Conservation (phyloP, 139 green algal species). For the Coccomyxa sp. region DNA sequence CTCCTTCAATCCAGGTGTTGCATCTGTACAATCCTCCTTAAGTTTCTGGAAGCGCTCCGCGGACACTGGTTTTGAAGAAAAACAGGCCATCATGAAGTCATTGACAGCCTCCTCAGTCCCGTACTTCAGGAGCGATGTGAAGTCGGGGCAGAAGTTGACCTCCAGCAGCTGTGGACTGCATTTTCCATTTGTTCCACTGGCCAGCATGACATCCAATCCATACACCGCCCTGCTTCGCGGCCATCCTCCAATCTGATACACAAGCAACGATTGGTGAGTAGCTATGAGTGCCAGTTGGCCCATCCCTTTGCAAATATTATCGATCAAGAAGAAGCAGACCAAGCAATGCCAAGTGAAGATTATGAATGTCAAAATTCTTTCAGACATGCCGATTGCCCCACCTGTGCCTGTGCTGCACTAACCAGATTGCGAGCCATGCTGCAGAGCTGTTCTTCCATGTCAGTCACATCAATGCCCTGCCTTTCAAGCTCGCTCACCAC, state of each 20-base stretch:
- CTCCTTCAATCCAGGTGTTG: too few relatives aligned
- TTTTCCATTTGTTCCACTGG: background rate
- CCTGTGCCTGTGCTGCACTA: background rate
- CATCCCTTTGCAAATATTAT: too few relatives aligned
- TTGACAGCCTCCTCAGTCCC: background rate
- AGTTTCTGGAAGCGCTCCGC: too few relatives aligned
- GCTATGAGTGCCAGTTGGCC: too few relatives aligned
- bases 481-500: background rate
- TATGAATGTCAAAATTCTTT: too few relatives aligned
- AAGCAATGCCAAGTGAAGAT: background rate
- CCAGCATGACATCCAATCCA: constrained; percentile 12
- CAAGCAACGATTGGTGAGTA: too few relatives aligned
- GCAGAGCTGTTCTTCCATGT: background rate
- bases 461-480: background rate
- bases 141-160: constrained; percentile 9
- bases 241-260: constrained; percentile 1
- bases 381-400: background rate
- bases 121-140: background rate
- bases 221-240: constrained; percentile 3
- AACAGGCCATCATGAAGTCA: too few relatives aligned
- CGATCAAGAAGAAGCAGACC: background rate
- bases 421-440: background rate
- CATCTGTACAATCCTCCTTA: too few relatives aligned
- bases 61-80: too few relatives aligned
- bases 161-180: background rate